A percentile compares a stretch with the other conserved stretches of the same genome.
Evolutionary conservation across 139 green algal species (phyloP).

Genomic region (Closterium sp.): DNA sequence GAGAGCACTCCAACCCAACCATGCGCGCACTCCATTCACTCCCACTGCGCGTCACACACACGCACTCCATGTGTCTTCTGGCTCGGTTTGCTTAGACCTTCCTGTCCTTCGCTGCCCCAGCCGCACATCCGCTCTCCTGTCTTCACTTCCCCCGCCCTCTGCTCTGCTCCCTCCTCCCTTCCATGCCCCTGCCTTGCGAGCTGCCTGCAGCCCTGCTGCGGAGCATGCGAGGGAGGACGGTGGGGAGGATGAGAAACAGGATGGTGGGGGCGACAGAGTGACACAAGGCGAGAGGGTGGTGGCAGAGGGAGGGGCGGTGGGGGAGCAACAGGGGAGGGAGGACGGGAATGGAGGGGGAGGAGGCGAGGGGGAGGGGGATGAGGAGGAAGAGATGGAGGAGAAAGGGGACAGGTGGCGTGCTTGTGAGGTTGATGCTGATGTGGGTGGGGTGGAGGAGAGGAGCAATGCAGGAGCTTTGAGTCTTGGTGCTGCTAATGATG

Average conservation of each 20-base stretch:
- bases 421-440: not conserved
- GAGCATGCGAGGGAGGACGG: not conserved
- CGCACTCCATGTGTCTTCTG: no score
- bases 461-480: not conserved
- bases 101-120: not conserved
- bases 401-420: not conserved
- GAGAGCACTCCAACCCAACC: no score
- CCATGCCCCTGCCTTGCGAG: no score
- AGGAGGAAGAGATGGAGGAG: not conserved
- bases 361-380: not conserved
- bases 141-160: not conserved
- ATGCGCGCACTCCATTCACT: no score
- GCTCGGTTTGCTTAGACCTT: no score
- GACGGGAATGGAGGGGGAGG: not conserved
- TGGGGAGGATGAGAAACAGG: not conserved
- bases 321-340: not conserved
- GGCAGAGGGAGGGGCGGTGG: not conserved
- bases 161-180: no score
- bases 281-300: not conserved
- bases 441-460: not conserved
- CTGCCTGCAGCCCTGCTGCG: not conserved
- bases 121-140: not conserved
- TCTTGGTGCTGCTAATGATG: not conserved
- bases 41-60: no score
- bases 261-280: not conserved